Conservation (phyloP, 148 eudicot species). For the Dysphania ambrosioides region DNA sequence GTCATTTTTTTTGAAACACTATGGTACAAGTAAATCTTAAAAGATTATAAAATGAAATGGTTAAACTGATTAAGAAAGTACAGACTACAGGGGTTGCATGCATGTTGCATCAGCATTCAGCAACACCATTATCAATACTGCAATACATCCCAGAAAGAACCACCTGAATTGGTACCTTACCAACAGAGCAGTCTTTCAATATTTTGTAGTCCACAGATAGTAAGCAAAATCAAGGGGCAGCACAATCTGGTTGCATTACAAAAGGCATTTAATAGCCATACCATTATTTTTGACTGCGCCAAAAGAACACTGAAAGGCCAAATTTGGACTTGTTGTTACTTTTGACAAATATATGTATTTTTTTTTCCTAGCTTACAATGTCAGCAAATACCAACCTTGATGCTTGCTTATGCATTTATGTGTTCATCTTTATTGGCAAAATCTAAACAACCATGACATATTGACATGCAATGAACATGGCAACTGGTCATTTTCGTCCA, state of each 20-base stretch:
- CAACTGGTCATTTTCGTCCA: constrained; percentile 22
- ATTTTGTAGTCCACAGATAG: not conserved
- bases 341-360: no score
- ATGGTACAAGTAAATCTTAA: no score
- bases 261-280: not conserved
- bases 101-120: no score
- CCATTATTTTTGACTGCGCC: constrained; percentile 2
- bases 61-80: no score
- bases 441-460: constrained; percentile 30
- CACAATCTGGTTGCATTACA: not conserved
- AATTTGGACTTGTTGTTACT: constrained; percentile 7
- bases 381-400: constrained; percentile 22
- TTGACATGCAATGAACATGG: constrained; percentile 20
- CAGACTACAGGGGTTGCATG: no score
- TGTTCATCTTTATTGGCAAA: constrained; percentile 6
- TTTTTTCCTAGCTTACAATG: constrained; percentile 12
- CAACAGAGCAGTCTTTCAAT: not conserved
- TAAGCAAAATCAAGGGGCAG: not conserved
- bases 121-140: no score
- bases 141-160: no score
- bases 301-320: constrained; percentile 19
- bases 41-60: no score
- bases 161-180: no score
- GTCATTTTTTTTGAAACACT: no score
- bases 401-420: not conserved